phyloP scores from a whole-genome alignment of 2,329 filamentous ascomycete species.

The Verticillium tricorpus region DNA sequence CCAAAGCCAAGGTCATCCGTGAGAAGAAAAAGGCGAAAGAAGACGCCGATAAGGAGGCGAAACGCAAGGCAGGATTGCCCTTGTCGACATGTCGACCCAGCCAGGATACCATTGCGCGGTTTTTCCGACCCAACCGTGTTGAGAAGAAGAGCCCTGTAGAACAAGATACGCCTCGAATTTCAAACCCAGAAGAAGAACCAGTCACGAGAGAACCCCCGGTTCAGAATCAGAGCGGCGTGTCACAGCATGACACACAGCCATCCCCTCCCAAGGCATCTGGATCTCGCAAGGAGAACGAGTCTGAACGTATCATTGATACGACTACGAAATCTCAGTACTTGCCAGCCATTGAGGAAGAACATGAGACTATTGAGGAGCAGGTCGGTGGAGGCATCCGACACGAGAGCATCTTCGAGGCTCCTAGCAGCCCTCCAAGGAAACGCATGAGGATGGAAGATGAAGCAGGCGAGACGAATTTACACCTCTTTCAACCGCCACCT shows the following conservation, averaged over 20 bases:
- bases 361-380: background rate
- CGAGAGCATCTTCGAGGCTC: background rate
- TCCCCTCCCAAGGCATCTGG: no score
- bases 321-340: no score
- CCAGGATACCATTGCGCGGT: conserved; percentile 52
- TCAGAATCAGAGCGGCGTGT: no score
- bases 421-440: background rate
- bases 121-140: conserved; percentile 35
- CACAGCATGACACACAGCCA: no score
- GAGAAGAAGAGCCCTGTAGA: conserved; percentile 16
- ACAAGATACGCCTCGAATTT: conserved; percentile 8
- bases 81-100: conserved; percentile 51
- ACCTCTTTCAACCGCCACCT: background rate
- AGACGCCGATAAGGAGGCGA: conserved; percentile 41
- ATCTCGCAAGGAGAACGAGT: no score
- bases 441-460: background rate
- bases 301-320: no score
- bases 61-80: conserved; percentile 47
- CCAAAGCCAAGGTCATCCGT: conserved; percentile 42
- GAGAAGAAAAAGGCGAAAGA: conserved; percentile 55
- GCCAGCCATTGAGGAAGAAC: no score
- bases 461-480: background rate
- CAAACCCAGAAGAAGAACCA: background rate
- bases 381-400: background rate
- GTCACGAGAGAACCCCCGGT: background rate